Percentiles rank a stretch among this genome's conserved stretches.
These are phyloP conservation scores for Lolium multiflorum DNA, from an alignment of 176 grass and related monocot genomes.

Conservation along the genomic window DNA sequence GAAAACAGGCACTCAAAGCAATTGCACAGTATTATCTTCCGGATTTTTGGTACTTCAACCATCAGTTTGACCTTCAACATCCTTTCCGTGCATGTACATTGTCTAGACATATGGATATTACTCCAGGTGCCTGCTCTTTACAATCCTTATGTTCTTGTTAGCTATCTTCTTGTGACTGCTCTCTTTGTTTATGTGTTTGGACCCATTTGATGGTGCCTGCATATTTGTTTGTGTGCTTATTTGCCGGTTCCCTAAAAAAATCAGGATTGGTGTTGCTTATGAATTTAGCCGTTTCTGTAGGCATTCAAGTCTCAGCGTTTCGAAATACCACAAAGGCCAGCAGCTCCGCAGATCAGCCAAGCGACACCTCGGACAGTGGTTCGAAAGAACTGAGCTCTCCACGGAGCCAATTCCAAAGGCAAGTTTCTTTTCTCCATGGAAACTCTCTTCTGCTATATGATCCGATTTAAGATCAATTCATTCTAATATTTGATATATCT, in stretches of 20 bases:
- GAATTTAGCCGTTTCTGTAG: not conserved
- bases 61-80: not conserved
- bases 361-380: not conserved
- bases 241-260: not conserved
- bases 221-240: not conserved
- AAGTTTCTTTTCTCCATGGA: not conserved
- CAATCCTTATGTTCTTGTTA: not conserved
- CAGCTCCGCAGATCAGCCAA: not conserved
- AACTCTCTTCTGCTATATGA: not conserved
- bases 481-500: not conserved
- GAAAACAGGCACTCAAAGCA: conserved; percentile 11
- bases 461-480: not conserved
- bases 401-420: not conserved
- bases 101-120: not conserved
- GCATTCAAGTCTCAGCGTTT: not conserved
- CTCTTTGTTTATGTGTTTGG: not conserved
- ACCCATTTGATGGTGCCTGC: not conserved
- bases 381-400: not conserved
- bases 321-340: not conserved
- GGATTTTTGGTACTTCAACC: not conserved
- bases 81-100: not conserved
- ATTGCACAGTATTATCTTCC: not conserved
- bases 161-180: not conserved
- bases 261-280: not conserved
- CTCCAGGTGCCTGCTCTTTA: not conserved